Percentiles rank a stretch among this genome's conserved stretches.
Evolutionary conservation across 352 stramenopile genomes (phyloP).

Genomic region (Phytophthora agathidicida): DNA sequence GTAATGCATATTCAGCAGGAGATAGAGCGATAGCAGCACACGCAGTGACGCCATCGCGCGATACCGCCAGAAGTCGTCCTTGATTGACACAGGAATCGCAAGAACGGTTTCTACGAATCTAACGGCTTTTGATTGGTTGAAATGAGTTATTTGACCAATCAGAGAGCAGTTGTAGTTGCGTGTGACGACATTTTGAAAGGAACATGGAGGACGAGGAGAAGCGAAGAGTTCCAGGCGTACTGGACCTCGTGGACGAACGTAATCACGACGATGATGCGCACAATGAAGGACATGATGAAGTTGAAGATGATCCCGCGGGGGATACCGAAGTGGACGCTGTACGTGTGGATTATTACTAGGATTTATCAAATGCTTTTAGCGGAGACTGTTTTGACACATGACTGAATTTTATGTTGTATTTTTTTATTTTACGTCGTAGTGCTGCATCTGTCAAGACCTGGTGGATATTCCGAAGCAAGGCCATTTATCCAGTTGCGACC

Average conservation of each 20-base stretch:
- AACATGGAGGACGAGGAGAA: constrained; percentile 29
- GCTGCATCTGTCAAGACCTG: constrained; percentile 83
- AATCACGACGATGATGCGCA: constrained; percentile 11
- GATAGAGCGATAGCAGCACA: background rate
- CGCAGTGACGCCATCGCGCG: background rate
- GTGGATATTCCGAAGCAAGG: constrained; percentile 61
- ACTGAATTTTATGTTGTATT: constrained; percentile 10
- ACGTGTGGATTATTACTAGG: background rate
- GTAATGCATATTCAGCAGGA: background rate
- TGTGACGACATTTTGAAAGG: background rate
- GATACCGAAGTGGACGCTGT: constrained; percentile 47
- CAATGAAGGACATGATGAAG: constrained; percentile 6
- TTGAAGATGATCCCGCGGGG: constrained; percentile 35
- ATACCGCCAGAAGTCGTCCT: constrained; percentile 7
- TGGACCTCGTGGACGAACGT: constrained; percentile 6
- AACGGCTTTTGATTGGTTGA: constrained; percentile 21
- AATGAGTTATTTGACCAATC: constrained; percentile 11
- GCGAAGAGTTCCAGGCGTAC: background rate
- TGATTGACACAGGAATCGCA: constrained; percentile 2
- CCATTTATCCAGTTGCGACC: constrained; percentile 64
- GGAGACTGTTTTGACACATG: too few species aligned
- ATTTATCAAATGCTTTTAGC: too few species aligned
- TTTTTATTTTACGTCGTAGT: constrained; percentile 43
- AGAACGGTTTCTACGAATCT: too few species aligned
- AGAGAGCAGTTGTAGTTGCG: background rate